Conservation (phyloP, 108 stramenopile genomes). For the Nannochloropsis granulata region DNA sequence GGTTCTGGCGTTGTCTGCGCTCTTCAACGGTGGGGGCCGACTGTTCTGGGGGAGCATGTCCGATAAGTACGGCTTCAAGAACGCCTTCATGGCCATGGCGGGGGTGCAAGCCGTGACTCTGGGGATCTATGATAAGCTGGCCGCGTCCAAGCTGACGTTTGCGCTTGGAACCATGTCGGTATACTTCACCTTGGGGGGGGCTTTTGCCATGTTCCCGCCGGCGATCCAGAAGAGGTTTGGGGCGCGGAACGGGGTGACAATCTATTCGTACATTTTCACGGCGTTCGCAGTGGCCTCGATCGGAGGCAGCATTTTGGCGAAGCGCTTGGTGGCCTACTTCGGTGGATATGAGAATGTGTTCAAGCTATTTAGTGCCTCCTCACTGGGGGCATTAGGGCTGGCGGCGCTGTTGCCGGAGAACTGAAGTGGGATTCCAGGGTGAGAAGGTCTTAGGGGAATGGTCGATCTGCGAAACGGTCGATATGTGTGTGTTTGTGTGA, state of each 20-base stretch:
- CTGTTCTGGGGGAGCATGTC: slow-evolving; percentile 34
- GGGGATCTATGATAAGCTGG: slow-evolving; percentile 4
- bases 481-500: no score
- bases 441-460: no score
- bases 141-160: slow-evolving; percentile 8
- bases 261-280: slow-evolving; percentile 36
- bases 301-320: slow-evolving; percentile 26
- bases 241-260: slow-evolving; percentile 19
- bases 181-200: slow-evolving; percentile 37
- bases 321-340: background rate
- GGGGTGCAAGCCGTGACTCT: slow-evolving; percentile 10
- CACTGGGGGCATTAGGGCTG: background rate
- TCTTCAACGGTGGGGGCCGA: slow-evolving; percentile 36
- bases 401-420: background rate
- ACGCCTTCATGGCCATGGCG: slow-evolving; percentile 15
- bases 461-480: no score
- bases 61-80: slow-evolving; percentile 27
- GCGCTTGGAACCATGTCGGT: slow-evolving; percentile 4
- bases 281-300: slow-evolving; percentile 35
- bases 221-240: slow-evolving; percentile 32
- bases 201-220: slow-evolving; percentile 42
- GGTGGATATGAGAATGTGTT: background rate
- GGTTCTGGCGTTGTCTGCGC: slow-evolving; percentile 34
- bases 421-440: no score
- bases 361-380: background rate